Percentiles rank a stretch among this genome's conserved stretches.
Evolutionary conservation across 305 asterid genomes (phyloP).

Genomic region (Euphrasia arctica): DNA sequence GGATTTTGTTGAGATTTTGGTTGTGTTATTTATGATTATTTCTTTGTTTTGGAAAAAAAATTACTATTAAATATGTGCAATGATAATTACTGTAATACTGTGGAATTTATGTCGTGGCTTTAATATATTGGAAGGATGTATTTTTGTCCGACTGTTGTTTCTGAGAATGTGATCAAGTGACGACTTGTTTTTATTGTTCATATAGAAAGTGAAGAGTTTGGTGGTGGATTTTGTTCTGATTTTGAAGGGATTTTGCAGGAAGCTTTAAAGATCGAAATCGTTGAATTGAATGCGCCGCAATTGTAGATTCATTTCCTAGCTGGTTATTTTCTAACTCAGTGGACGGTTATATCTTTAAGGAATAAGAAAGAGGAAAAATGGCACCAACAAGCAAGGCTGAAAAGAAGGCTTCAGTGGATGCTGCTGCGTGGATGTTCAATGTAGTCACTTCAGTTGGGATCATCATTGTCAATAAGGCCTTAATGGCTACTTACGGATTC

Average conservation of each 20-base stretch:
- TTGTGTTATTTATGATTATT: too few relatives aligned
- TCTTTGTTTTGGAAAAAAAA: not conserved
- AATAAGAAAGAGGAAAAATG: conserved; percentile 38
- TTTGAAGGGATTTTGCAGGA: conserved; percentile 29
- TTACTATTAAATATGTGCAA: not conserved
- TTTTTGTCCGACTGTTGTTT: not conserved
- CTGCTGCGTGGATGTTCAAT: conserved; percentile 77
- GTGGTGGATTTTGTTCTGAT: conserved; percentile 16
- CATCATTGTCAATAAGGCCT: conserved; percentile 73
- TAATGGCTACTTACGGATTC: conserved; percentile 86
- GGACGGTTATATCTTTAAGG: conserved; percentile 14
- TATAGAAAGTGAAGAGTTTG: conserved; percentile 11
- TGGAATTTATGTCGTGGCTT: conserved; percentile 26
- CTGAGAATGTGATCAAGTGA: conserved; percentile 14
- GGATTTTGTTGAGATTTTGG: conserved; percentile 20
- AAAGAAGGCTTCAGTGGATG: conserved; percentile 74
- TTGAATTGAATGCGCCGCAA: conserved; percentile 20
- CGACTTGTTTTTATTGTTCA: not conserved
- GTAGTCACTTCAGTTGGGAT: conserved; percentile 74
- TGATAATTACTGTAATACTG: conserved; percentile 18
- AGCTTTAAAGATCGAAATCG: conserved; percentile 16
- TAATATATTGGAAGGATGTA: conserved; percentile 2
- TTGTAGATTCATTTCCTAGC: conserved; percentile 30
- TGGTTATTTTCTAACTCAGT: conserved; percentile 27
- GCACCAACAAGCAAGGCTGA: conserved; percentile 71